Evolutionary conservation across 2,329 filamentous ascomycete genomes (phyloP), one percentile per base, ranked within the genome.

Genomic region (Claviceps pazoutovae): DNA sequence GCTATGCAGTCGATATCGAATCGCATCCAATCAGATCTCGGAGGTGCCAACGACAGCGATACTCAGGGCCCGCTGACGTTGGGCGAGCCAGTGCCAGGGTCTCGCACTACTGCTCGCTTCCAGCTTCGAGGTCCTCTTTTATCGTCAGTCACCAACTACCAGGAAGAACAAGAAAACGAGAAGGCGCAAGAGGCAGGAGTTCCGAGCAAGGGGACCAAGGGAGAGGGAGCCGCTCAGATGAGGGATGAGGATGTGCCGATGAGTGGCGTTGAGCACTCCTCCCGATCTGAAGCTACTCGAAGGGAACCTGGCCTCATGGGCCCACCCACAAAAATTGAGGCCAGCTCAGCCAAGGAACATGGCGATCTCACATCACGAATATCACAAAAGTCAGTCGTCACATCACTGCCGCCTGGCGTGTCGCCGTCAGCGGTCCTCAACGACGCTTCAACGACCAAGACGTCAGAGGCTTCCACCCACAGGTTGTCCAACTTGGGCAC

Each of bases 371-470:
- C 75, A 2, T 78, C 75, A 2, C 78, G 80, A 54, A 71, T 82
- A 21, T 86, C 84, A 1, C 85, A 86, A 62, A 69, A 74, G 45
- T 84, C 83, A 4, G 74, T 71, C 1, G 66, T 83, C 45, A 81
- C 78, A 16, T 70, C 76, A 19, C 65, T 83, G 2, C 77, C 80
- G 1, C 68, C 73, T 0, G 79, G 77, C 4, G 69, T 80, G 50
- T 79, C 78, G 4, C 79, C 79, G 14, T 79, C 76, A 26, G 76
- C 75, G 13, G 66, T 77, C 53, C 71, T 83, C 50, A 96, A 97
- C 60, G 89, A 95, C 61, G 91, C 89, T 1, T 95, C 89, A 2
- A 94, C 90, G 1, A 95, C 90, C n/a, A 93, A 95, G 68, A 90
- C 86, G 2, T 88, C 86, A 1, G 82, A 86, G 55, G 78, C 80